phyloP scores from a whole-genome alignment of 73 alveolate genomes.

The Paramecium sonneborni region DNA sequence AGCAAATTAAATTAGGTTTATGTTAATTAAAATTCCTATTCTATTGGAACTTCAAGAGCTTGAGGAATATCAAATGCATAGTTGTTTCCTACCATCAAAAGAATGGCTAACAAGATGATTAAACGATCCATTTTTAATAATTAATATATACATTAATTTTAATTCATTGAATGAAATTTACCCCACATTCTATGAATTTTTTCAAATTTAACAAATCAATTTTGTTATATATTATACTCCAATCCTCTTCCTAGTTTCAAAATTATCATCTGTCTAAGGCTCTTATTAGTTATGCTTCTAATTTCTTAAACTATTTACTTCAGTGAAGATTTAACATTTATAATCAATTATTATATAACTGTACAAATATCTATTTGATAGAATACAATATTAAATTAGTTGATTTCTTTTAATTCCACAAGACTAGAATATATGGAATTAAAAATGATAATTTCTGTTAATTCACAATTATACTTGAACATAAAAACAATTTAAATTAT shows the following conservation, averaged over 20 bases:
- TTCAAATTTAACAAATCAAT: neutral
- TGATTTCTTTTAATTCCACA: neutral
- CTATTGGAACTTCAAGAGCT: constrained; percentile 54
- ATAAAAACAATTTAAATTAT: neutral
- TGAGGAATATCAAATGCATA: constrained; percentile 52
- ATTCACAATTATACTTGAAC: neutral
- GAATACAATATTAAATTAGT: neutral
- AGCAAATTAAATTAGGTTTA: constrained; percentile 34
- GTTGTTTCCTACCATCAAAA: constrained; percentile 56
- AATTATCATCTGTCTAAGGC: neutral
- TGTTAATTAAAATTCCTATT: neutral
- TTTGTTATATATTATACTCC: too few species aligned
- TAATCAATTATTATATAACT: neutral
- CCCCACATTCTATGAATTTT: neutral
- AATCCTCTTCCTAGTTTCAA: neutral
- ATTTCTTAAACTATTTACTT: neutral
- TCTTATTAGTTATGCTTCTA: neutral
- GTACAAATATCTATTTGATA: neutral
- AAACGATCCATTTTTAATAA: neutral
- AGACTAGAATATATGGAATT: neutral
- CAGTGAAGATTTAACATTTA: neutral
- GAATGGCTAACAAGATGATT: constrained; percentile 23
- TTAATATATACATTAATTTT: neutral
- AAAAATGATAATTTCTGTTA: neutral
- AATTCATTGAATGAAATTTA: neutral